phyloP scores from a whole-genome alignment of 768 basidiomycete genomes.

The Tylopilus felleus region DNA sequence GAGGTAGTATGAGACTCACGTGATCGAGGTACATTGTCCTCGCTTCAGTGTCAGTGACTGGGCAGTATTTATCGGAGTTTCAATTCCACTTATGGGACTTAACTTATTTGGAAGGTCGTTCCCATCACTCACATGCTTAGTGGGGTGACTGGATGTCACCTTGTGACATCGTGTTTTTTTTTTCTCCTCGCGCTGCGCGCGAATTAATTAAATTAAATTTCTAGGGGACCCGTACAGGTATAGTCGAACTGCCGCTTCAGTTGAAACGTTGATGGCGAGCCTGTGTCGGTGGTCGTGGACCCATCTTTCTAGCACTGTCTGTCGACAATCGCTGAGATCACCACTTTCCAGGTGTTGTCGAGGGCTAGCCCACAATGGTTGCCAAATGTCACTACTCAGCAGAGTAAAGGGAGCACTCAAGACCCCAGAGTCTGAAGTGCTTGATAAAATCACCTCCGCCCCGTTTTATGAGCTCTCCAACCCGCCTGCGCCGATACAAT shows the following conservation, averaged over 20 bases:
- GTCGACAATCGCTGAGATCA: background rate
- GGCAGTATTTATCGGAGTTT: too few species aligned
- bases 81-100: too few species aligned
- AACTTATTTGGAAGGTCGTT: too few species aligned
- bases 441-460: constrained; percentile 15
- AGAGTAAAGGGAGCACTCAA: constrained; percentile 5
- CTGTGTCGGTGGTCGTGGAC: constrained; percentile 11
- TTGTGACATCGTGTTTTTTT: too few species aligned
- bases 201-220: too few species aligned
- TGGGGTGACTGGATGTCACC: too few species aligned
- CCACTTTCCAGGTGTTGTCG: background rate
- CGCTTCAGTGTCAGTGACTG: too few species aligned
- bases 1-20: background rate
- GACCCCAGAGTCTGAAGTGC: constrained; percentile 15
- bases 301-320: background rate
- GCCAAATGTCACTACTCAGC: constrained; percentile 16
- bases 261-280: constrained; percentile 7
- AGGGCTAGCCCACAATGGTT: background rate
- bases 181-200: too few species aligned
- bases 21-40: background rate
- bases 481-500: constrained; percentile 18
- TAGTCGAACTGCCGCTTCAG: background rate
- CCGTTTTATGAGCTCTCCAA: constrained; percentile 27
- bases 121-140: too few species aligned
- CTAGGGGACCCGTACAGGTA: too few species aligned